A percentile compares a stretch with the other conserved stretches of the same genome.
Conservation (phyloP, 2,329 filamentous ascomycete species). For the Lomentospora prolificans region DNA sequence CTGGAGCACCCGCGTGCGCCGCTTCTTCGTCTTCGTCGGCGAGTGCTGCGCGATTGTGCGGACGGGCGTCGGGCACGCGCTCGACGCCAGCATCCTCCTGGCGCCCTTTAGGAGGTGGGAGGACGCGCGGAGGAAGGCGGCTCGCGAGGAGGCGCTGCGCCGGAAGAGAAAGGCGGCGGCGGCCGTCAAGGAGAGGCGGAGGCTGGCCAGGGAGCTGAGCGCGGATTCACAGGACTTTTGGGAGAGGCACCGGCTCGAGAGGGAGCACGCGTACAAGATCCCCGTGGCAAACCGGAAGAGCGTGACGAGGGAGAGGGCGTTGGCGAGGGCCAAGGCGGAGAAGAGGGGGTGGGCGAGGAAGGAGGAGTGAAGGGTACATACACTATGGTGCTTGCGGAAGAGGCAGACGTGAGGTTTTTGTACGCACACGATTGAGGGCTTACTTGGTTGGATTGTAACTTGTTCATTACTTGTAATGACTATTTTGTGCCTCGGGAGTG, state of each 20-base stretch:
- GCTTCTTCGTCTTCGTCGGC: conserved; percentile 18
- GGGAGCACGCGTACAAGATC: conserved; percentile 28
- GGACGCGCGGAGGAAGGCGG: background rate
- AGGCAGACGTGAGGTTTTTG: too few species aligned
- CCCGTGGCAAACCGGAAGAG: conserved; percentile 26
- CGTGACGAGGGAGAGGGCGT: conserved; percentile 3
- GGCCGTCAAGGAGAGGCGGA: conserved; percentile 20
- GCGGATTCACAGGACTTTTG: conserved; percentile 23
- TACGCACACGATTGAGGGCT: too few species aligned
- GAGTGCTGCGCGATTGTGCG: background rate
- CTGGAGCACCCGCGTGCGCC: conserved; percentile 39
- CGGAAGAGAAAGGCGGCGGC: conserved; percentile 11
- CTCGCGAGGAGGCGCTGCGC: background rate
- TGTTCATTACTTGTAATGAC: too few species aligned
- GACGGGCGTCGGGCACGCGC: background rate
- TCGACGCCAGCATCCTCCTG: background rate
- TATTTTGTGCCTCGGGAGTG: background rate
- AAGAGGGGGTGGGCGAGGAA: background rate
- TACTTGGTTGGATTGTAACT: too few species aligned
- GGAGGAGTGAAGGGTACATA: background rate
- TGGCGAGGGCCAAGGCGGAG: conserved; percentile 4
- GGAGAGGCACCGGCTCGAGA: conserved; percentile 28
- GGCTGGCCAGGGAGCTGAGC: conserved; percentile 23
- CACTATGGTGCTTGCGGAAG: too few species aligned
- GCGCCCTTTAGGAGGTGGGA: background rate